phyloP scores from a whole-genome alignment of 2,329 filamentous ascomycete genomes.

The Coniochaeta sp. region DNA sequence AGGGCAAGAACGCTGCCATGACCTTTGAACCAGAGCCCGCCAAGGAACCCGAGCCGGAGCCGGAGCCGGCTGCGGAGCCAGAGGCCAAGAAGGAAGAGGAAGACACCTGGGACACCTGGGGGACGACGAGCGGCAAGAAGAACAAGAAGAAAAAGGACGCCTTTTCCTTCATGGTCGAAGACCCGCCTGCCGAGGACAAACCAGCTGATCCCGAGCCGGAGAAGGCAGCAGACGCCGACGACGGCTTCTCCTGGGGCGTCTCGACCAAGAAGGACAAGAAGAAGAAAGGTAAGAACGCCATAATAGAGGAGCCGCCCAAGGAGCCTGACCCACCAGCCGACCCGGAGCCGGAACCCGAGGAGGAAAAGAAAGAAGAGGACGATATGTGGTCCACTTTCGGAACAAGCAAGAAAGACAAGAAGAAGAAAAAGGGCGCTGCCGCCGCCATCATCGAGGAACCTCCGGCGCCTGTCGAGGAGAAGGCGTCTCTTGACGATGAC shows the following conservation, averaged over 20 bases:
- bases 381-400: slow-evolving; percentile 21
- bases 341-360: slow-evolving; percentile 32
- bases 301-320: slow-evolving; percentile 1
- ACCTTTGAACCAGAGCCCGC: slow-evolving; percentile 6
- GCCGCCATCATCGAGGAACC: slow-evolving; percentile 6
- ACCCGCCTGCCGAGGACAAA: slow-evolving; percentile 3
- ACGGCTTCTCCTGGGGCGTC: slow-evolving; percentile 18
- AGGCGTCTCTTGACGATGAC: slow-evolving; percentile 12
- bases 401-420: slow-evolving; percentile 25
- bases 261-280: slow-evolving; percentile 19
- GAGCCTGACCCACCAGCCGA: slow-evolving; percentile 29
- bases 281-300: slow-evolving; percentile 16
- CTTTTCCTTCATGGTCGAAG: neutral
- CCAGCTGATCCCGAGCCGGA: slow-evolving; percentile 19
- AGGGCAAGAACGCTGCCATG: slow-evolving; percentile 6
- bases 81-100: slow-evolving; percentile 24
- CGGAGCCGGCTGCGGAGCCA: slow-evolving; percentile 16
- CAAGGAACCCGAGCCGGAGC: slow-evolving; percentile 5
- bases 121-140: slow-evolving; percentile 17
- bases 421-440: slow-evolving; percentile 26
- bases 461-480: slow-evolving; percentile 8
- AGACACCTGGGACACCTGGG: slow-evolving; percentile 14
- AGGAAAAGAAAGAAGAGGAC: slow-evolving; percentile 16
- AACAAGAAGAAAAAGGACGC: slow-evolving; percentile 32
- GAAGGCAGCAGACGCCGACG: slow-evolving; percentile 19